These are phyloP conservation scores for Erodium maritimum DNA, from an alignment of 345 rosid species.

Conservation along the genomic window DNA sequence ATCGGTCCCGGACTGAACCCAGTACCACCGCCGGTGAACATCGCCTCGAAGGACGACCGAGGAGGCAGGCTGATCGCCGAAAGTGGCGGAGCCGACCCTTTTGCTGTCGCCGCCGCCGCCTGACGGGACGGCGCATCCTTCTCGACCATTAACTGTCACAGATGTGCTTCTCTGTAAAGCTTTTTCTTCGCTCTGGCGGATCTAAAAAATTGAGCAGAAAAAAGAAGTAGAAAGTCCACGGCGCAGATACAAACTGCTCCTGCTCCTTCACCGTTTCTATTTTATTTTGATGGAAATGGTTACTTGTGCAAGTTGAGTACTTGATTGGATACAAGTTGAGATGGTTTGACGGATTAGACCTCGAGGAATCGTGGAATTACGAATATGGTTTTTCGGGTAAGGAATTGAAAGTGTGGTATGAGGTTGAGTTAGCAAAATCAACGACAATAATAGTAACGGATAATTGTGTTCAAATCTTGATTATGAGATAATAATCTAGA, in stretches of 20 bases:
- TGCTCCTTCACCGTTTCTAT: too few relatives aligned
- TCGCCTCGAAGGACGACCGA: slow-evolving; percentile 28
- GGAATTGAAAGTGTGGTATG: too few relatives aligned
- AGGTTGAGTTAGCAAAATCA: too few relatives aligned
- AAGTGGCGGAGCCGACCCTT: slow-evolving; percentile 23
- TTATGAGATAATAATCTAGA: too few relatives aligned
- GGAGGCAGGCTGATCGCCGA: slow-evolving; percentile 58
- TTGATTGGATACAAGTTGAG: slow-evolving; percentile 1
- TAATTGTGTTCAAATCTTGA: too few relatives aligned
- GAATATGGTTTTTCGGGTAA: too few relatives aligned
- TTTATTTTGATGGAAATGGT: background rate
- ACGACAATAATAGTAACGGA: too few relatives aligned
- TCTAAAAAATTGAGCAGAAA: slow-evolving; percentile 14
- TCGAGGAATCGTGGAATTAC: too few relatives aligned
- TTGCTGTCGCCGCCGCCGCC: slow-evolving; percentile 11
- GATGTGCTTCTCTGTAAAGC: background rate
- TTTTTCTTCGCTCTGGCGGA: slow-evolving; percentile 8
- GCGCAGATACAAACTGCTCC: slow-evolving; percentile 6
- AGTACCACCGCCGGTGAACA: slow-evolving; percentile 19
- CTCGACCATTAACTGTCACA: slow-evolving; percentile 26
- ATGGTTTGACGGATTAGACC: background rate
- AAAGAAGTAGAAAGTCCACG: slow-evolving; percentile 29
- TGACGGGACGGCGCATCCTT: too few relatives aligned
- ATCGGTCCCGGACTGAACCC: slow-evolving; percentile 87
- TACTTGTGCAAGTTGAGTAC: background rate